These are phyloP conservation scores for Citrus trifoliata DNA, from an alignment of 345 rosid genomes.

Conservation along the genomic window DNA sequence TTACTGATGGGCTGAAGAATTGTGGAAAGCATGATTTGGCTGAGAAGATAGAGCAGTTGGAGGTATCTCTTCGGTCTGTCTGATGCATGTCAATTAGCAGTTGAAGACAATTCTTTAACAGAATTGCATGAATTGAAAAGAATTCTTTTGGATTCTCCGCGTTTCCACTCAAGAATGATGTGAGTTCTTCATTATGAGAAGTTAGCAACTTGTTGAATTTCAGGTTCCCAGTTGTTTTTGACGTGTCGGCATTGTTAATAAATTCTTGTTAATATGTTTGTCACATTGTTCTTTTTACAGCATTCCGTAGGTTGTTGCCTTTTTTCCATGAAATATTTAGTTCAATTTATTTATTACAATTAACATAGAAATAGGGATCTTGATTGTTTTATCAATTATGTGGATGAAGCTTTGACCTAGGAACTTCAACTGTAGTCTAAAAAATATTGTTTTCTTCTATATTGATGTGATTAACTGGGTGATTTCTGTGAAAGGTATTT, in stretches of 20 bases:
- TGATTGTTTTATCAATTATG: background rate
- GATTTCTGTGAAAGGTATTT: background rate
- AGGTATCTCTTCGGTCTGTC: conserved; percentile 54
- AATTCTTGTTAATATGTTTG: background rate
- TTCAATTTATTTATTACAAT: background rate
- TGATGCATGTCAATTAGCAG: conserved; percentile 20
- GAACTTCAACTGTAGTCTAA: too few relatives aligned
- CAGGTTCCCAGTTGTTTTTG: background rate
- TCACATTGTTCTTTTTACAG: background rate
- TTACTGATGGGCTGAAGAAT: conserved; percentile 83
- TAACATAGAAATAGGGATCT: background rate
- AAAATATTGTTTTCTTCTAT: background rate
- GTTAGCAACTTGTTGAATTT: background rate
- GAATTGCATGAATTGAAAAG: too few relatives aligned
- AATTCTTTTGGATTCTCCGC: background rate
- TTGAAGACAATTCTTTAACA: too few relatives aligned
- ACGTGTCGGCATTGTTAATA: background rate
- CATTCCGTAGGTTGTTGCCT: background rate
- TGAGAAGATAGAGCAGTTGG: conserved; percentile 68
- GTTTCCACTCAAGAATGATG: background rate
- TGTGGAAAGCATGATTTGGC: conserved; percentile 89
- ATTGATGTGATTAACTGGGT: background rate
- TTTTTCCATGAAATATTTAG: background rate
- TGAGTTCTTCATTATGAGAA: background rate
- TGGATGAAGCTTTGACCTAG: background rate